Base-by-base conservation (phyloP, 2,329 filamentous ascomycete species). In the Aureobasidium sp. region DNA sequence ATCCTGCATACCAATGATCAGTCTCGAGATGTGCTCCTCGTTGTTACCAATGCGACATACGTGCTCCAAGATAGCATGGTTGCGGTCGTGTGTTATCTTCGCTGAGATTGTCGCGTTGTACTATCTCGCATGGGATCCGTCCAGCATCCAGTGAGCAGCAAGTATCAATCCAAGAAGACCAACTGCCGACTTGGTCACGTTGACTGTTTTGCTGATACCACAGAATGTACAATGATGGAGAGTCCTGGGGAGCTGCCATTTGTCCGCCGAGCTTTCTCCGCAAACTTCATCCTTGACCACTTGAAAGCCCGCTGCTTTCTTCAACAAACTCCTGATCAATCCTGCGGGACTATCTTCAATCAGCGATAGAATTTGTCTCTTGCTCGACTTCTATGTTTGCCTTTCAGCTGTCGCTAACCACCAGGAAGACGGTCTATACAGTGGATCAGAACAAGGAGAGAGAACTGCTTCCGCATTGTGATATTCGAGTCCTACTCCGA, bases 21-120 rank as follows among this genome's bases (percentile, higher is more conserved):
- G 52, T 15, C 17, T 20, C 20, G 5, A 3, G 12, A 15, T 37
- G 13, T 13, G 34, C 34, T 3, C 12, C 15, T 13, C n/a, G 13
- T 23, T 41, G 9, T 23, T 34, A 17, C 3, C n/a, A 4, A 17
- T 56, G 20, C 41, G n/a, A 62, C 60, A 7, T 56, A 62, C 61
- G 52, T 51, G 51, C 46, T 46, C 61, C 61, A 58, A n/a, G 61
- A 62, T 20, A 57, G 6, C 61, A 62, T 62, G 42, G 12, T 56
- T 47, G 51, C 59, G 27, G 48, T 39, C 27, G 47, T n/a, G 53
- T 8, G 27, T 32, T 42, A 3, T 1, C 23, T 10, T 23, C n/a
- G 29, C 26, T n/a, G 17, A 0, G 17, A 4, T 23, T 20, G 52
- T 13, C 23, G 34, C 36, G 36, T 13, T 1, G 8, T 13, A 6